Conservation (phyloP, 106 monocot species). For the Platanthera guangdongensis region DNA sequence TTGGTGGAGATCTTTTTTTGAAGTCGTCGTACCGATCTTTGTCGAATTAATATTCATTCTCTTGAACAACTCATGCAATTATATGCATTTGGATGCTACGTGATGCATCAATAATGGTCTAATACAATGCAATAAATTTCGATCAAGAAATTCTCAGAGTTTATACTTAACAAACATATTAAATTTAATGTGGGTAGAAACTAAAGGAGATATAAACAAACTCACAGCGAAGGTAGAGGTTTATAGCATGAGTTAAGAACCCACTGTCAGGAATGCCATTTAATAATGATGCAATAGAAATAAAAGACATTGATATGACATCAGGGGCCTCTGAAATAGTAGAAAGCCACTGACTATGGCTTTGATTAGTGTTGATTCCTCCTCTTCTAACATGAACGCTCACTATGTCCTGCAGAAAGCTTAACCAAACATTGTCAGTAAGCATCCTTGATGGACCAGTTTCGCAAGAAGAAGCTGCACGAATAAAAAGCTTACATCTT, state of each 20-base stretch:
- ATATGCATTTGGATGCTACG: background rate
- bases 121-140: background rate
- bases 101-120: background rate
- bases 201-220: background rate
- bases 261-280: slow-evolving; percentile 58
- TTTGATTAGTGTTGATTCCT: slow-evolving; percentile 43
- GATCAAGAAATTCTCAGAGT: background rate
- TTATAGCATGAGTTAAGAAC: slow-evolving; percentile 73
- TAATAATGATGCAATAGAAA: slow-evolving; percentile 65
- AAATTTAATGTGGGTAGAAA: background rate
- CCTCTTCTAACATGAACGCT: slow-evolving; percentile 52
- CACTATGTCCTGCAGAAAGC: slow-evolving; percentile 41
- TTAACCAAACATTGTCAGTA: background rate
- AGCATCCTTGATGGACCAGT: background rate
- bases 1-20: too few relatives aligned
- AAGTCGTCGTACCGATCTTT: background rate
- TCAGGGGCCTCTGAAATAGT: slow-evolving; percentile 46
- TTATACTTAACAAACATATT: background rate
- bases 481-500: slow-evolving; percentile 36
- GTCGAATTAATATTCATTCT: background rate
- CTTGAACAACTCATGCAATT: background rate
- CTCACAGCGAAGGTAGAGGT: slow-evolving; percentile 84
- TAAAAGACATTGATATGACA: slow-evolving; percentile 66
- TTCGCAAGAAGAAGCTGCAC: background rate
- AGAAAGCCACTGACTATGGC: slow-evolving; percentile 63